Percentiles rank a stretch among this genome's conserved stretches.
phyloP scores from a whole-genome alignment of 208 protist genomes.

The Acanthamoeba lugdunensis region DNA sequence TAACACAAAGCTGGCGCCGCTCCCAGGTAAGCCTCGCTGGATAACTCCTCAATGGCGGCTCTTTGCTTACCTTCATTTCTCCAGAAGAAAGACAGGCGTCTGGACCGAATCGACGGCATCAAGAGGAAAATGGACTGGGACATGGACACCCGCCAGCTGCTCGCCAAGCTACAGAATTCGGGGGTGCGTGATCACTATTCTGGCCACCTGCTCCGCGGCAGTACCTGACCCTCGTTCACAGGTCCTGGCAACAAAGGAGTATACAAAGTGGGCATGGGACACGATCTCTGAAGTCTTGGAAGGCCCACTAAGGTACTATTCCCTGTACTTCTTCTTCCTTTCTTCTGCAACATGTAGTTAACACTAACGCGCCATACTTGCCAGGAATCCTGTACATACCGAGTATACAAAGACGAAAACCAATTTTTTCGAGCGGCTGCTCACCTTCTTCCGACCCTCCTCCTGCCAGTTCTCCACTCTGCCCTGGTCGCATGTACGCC shows the following conservation, averaged over 20 bases:
- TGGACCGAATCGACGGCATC: slow-evolving; percentile 77
- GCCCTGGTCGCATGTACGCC: slow-evolving; percentile 78
- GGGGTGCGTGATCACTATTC: slow-evolving; percentile 61
- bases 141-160: slow-evolving; percentile 77
- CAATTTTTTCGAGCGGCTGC: slow-evolving; percentile 81
- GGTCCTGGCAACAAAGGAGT: slow-evolving; percentile 75
- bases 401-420: slow-evolving; percentile 75
- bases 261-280: slow-evolving; percentile 80
- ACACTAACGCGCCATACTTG: not conserved
- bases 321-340: not conserved
- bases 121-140: slow-evolving; percentile 82
- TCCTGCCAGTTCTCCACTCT: slow-evolving; percentile 76
- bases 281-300: slow-evolving; percentile 79
- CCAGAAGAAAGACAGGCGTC: slow-evolving; percentile 69
- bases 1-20: slow-evolving; percentile 31
- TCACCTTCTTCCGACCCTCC: slow-evolving; percentile 77
- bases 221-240: not conserved
- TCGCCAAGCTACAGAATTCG: slow-evolving; percentile 74
- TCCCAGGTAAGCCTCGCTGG: not conserved
- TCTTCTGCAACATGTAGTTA: not conserved
- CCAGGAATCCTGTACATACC: slow-evolving; percentile 74
- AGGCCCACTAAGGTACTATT: slow-evolving; percentile 73
- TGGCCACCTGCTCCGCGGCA: not conserved
- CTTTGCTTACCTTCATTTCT: not conserved
- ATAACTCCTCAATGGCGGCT: not conserved